phyloP scores from a whole-genome alignment of 371 early-diverging fungal species.

The Rhizopus microsporus region DNA sequence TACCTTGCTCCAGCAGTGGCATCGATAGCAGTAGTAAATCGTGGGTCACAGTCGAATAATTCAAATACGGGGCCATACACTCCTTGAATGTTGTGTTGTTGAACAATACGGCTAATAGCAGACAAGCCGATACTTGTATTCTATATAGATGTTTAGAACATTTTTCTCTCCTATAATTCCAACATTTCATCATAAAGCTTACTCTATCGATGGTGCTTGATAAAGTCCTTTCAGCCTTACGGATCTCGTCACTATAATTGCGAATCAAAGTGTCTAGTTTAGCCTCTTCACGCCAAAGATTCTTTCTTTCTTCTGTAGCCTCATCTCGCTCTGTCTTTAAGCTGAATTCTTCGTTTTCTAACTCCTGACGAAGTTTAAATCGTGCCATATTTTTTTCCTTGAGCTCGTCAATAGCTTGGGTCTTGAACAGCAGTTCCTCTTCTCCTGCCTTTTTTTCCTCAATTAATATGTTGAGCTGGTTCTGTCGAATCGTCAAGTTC shows the following conservation, averaged over 20 bases:
- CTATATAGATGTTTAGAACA: constrained; percentile 14
- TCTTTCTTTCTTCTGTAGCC: constrained; percentile 76
- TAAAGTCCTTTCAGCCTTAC: constrained; percentile 74
- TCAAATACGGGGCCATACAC: constrained; percentile 93
- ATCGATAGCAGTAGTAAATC: constrained; percentile 88
- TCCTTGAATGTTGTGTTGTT: constrained; percentile 65
- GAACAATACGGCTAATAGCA: constrained; percentile 68
- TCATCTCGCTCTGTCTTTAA: constrained; percentile 54
- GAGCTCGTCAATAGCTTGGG: constrained; percentile 40
- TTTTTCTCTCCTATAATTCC: too few relatives aligned
- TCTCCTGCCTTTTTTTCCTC: constrained; percentile 28
- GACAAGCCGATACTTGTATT: constrained; percentile 75
- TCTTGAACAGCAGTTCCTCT: constrained; percentile 29
- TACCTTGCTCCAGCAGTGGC: constrained; percentile 84
- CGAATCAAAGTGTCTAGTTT: constrained; percentile 68
- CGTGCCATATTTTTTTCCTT: constrained; percentile 46
- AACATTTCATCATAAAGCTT: constrained; percentile 3
- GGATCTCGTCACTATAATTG: constrained; percentile 72
- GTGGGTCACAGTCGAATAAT: constrained; percentile 85
- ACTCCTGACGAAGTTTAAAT: constrained; percentile 33
- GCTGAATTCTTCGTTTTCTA: constrained; percentile 30
- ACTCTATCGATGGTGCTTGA: constrained; percentile 80
- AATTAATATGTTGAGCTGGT: constrained; percentile 47
- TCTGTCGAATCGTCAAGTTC: constrained; percentile 50
- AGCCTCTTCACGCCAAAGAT: constrained; percentile 91